Conservation (phyloP, 257 asterid species). For the Solanum phureja region DNA sequence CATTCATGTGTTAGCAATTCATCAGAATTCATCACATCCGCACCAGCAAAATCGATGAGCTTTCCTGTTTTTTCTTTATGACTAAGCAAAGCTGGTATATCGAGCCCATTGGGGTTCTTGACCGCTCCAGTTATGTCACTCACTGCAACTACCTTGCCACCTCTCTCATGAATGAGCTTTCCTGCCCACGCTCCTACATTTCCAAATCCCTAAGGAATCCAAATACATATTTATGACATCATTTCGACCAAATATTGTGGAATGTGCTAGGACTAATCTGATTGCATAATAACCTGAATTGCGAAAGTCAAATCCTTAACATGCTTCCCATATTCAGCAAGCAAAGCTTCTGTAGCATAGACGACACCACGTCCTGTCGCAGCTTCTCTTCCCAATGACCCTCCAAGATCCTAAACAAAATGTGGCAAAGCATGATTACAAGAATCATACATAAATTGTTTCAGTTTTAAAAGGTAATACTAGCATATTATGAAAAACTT, state of each 20-base stretch:
- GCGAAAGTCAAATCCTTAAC: slow-evolving; percentile 58
- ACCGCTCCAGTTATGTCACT: slow-evolving; percentile 89
- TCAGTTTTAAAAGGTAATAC: background rate
- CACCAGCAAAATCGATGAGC: slow-evolving; percentile 50
- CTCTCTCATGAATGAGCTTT: slow-evolving; percentile 68
- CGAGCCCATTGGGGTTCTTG: slow-evolving; percentile 52
- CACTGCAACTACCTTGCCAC: slow-evolving; percentile 76
- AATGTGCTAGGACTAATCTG: background rate
- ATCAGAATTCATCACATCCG: slow-evolving; percentile 55
- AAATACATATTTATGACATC: background rate
- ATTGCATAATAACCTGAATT: slow-evolving; percentile 46
- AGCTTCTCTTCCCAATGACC: background rate
- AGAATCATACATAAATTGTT: background rate
- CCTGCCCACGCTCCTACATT: slow-evolving; percentile 96
- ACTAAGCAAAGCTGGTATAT: slow-evolving; percentile 46
- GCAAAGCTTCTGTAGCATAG: background rate
- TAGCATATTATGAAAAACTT: slow-evolving; percentile 13
- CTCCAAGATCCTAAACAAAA: slow-evolving; percentile 4
- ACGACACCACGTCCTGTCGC: background rate
- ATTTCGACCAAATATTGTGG: background rate
- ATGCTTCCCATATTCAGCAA: slow-evolving; percentile 20
- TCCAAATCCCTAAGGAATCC: slow-evolving; percentile 60
- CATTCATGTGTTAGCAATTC: slow-evolving; percentile 66
- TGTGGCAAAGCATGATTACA: background rate
- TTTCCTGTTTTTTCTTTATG: slow-evolving; percentile 56